Evolutionary conservation across 768 basidiomycete genomes (phyloP), one percentile per base, ranked within the genome.

Genomic region (Lentinula lateritia): DNA sequence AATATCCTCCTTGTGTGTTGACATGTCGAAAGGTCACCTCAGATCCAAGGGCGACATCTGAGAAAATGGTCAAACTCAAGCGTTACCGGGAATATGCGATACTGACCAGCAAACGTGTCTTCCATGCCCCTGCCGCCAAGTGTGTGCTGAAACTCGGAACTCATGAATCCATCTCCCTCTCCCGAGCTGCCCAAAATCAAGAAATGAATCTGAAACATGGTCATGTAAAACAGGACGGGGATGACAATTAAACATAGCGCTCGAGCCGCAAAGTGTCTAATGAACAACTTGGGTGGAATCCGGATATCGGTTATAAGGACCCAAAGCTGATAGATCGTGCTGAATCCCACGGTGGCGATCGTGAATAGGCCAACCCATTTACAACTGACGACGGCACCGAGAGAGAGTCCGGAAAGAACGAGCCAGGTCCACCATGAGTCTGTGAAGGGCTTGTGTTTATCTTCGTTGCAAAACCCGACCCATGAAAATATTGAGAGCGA

Each of bases 321-420:
- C 96, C 97, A 98, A 4, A 99, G 79, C 68, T 95, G 96, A 54
- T 82, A 76, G 38, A 98, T 68, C 2, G 95, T 97, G 68, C 86
- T 87, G 38, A 90, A 69, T 13, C 96, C 97, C 55, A 99, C 77
- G 6, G 95, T 97, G 8, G 97, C 95, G 67, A 98, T 93, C 13
- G 95, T 98, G 76, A 99, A 98, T 20, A 99, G 78, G 9, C 97
- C 97, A 45, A 98, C 96, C 97, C 96, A 98, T 73, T 98, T 99
- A 79, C 93, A 93, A 68, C 89, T 91, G 36, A 90, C 84, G 53
- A 96, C 94, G 5, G 95, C 95, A 41, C 97, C 97, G 28, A 99
- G 87, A 0, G 89, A 85, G 13, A 96, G 78, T 35, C 97, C 97
- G 2, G 92, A 90, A 43, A 98, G 80, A 12, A 82, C 74, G 36